Base-by-base conservation (phyloP, 495 filamentous ascomycete genomes). In the Coniosporium apollinis region DNA sequence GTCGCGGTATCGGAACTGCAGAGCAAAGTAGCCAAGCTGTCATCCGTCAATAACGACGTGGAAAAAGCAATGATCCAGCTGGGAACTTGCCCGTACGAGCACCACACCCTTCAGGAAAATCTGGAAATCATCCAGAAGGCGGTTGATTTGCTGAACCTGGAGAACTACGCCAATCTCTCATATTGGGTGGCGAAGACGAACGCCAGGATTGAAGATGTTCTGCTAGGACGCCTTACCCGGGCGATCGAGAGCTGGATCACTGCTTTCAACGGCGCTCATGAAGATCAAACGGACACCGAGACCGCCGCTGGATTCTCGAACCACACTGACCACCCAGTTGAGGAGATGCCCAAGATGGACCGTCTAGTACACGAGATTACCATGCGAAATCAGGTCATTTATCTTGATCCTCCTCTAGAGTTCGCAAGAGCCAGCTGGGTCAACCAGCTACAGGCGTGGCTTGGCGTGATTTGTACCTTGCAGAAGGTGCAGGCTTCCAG, bases 311-410 rank as follows among this genome's bases (percentile, higher is more conserved):
- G 61, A 38, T 55, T 51, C 9, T 49, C 49, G 28, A 58, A 64
- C 49, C 32, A 45, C 47, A 11, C 43, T 42, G 41, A 65, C 64
- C 19, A 57, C 59, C 21, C 60, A 65, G 42, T 56, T 42, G 46
- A 56, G 58, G 60, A 50, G 45, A 52, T 61, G 9, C 77, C 77
- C 0, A 64, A 63, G 17, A 63, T 78, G 41, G 76, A 74, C 43
- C 72, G 65, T 19, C 66, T 94, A 26, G 61, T 83, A 20, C 85
- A 93, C 48, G 89, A 96, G 50, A 76, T 99, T 19, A 81, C 82
- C 3, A 96, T 96, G 75, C 79, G 79, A 19, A 94, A 96, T 44
- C 91, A 96, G 55, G 72, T 92, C 46, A 89, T 99, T 33, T 91
- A 86, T 45, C 69, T 99, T 18, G 86, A 94, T 30, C 89, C 89